Evolutionary conservation across 495 filamentous ascomycete species (phyloP), one percentile per base, ranked within the genome.

Genomic region (Xylaria grammica): DNA sequence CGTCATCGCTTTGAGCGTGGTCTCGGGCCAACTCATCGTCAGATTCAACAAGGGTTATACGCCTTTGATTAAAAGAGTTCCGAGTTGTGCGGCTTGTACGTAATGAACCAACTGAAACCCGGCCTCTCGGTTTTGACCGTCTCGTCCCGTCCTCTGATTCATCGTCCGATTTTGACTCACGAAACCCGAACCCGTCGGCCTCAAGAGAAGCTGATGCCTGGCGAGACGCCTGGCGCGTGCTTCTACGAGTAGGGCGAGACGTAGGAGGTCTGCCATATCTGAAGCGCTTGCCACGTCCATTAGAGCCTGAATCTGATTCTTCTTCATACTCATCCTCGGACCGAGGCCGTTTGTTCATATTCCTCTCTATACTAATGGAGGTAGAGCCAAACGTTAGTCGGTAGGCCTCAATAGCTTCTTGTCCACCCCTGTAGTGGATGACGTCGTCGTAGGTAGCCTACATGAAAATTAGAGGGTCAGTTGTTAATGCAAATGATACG

Each of bases 1-100:
- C 67, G 24, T 67, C 66, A n/a, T 79, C 66, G 1, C 70, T 26
- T 13, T 29, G 65, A 20, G 15, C 19, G 29, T 62, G 15, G 5
- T 62, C 62, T 29, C 63, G 71, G 19, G 80, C 80, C 9, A 84
- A 70, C 46, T 82, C 78, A 59, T 82, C 80, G 15, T 69, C 69
- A 26, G 82, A 82, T 5, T 81, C 72, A 67, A 62, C 34, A 22
- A 20, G 34, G n/a, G 19, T 53, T n/a, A 36, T 20, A 29, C 55
- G n/a, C 17, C 50, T 67, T 29, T 27, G 54, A 32, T 1, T 22
- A 5, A n/a, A 10, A n/a, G 42, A 48, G 40, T 61, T 53, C 19
- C 29, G 67, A 20, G 70, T 71, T 8, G 42, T 34, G 27, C 66
- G 65, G n/a, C 27, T 29, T 8, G 30, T 32, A 4, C 51, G 50